Evolutionary conservation across 2,329 filamentous ascomycete species (phyloP).

Genomic region (Ophiosphaerella korrae): DNA sequence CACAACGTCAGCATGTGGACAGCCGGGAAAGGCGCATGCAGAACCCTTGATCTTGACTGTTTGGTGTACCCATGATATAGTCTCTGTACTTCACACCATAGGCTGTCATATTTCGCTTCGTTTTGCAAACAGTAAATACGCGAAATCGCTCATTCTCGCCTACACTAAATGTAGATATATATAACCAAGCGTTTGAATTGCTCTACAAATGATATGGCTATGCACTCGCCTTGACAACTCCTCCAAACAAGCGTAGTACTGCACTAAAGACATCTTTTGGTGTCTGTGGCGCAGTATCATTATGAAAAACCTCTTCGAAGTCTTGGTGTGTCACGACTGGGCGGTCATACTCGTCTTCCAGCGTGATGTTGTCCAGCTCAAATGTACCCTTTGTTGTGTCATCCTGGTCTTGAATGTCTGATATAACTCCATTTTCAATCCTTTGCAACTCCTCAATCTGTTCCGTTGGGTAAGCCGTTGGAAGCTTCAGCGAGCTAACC

Average conservation of each 20-base stretch:
- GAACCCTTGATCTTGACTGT: background rate
- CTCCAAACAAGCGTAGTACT: constrained; percentile 21
- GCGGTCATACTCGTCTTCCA: constrained; percentile 17
- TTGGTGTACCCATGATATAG: background rate
- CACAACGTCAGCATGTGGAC: too few relatives aligned
- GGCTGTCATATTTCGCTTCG: too few relatives aligned
- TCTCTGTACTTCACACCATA: too few relatives aligned
- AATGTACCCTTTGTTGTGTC: constrained; percentile 1
- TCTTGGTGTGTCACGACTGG: constrained; percentile 20
- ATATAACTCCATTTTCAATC: constrained; percentile 11
- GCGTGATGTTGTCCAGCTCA: constrained; percentile 14
- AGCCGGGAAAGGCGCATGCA: too few relatives aligned
- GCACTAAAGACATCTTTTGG: constrained; percentile 21
- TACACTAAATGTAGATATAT: background rate
- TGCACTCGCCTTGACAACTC: constrained; percentile 13
- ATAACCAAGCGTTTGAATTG: too few relatives aligned
- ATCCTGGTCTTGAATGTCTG: constrained; percentile 3
- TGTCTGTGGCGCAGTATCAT: constrained; percentile 18
- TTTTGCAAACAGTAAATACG: background rate
- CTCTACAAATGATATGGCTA: constrained; percentile 7
- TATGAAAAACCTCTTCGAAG: constrained; percentile 24
- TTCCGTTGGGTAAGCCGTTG: constrained; percentile 38
- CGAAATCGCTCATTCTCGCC: too few relatives aligned
- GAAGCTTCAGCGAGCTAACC: constrained; percentile 30
- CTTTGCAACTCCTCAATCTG: constrained; percentile 35